Evolutionary conservation across 2,329 filamentous ascomycete genomes (phyloP).

Genomic region (Talaromyces sp.): DNA sequence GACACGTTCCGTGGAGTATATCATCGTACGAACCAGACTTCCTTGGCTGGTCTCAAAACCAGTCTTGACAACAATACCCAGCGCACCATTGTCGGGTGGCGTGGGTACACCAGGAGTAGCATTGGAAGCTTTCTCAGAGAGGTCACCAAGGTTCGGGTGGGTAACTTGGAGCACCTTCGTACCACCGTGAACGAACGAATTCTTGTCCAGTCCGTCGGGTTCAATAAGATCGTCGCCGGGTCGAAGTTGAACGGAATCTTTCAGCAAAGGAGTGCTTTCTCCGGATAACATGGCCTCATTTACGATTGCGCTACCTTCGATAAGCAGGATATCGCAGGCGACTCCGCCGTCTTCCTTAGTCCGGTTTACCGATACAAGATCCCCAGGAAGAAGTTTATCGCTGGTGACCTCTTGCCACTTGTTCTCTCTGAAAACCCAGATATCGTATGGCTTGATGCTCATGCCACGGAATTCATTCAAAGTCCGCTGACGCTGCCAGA

Average conservation of each 20-base stretch:
- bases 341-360: conserved; percentile 97
- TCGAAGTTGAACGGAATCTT: conserved; percentile 89
- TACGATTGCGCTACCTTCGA: conserved; percentile 93
- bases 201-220: conserved; percentile 89
- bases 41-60: conserved; percentile 98
- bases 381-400: conserved; percentile 86
- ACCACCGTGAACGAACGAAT: conserved; percentile 90
- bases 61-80: conserved; percentile 93
- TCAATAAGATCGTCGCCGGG: conserved; percentile 76
- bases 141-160: conserved; percentile 67
- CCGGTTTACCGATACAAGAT: conserved; percentile 83
- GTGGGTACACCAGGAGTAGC: conserved; percentile 69
- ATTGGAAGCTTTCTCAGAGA: conserved; percentile 61
- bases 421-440: conserved; percentile 81
- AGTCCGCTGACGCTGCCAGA: conserved; percentile 97
- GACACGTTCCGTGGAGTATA: conserved; percentile 96
- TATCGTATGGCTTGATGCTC: conserved; percentile 97
- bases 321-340: conserved; percentile 91
- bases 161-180: conserved; percentile 96
- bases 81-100: conserved; percentile 88
- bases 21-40: conserved; percentile 97
- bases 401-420: conserved; percentile 86
- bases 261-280: conserved; percentile 92
- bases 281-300: conserved; percentile 99
- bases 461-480: conserved; percentile 95